Evolutionary conservation across 78 protist species (phyloP).

Genomic region (Mantamonas sphyraenae): DNA sequence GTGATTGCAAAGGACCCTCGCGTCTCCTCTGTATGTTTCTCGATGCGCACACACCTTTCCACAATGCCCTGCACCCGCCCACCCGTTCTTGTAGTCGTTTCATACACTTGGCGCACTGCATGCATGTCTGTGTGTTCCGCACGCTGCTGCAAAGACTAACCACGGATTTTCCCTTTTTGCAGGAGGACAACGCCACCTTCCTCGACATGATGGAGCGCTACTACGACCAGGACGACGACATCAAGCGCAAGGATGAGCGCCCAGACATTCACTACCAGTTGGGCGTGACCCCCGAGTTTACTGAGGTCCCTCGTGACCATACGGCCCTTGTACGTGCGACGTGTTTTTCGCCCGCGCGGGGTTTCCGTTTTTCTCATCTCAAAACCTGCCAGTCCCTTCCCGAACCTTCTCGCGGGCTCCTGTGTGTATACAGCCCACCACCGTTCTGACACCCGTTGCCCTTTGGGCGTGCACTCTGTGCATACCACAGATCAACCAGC

Average conservation of each 20-base stretch:
- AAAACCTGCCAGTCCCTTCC: neutral
- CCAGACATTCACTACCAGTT: constrained; percentile 70
- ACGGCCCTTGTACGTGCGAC: constrained; percentile 46
- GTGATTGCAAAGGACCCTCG: neutral
- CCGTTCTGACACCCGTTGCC: neutral
- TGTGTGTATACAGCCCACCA: neutral
- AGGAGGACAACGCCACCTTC: neutral
- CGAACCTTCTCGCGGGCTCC: neutral
- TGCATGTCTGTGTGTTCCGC: too few relatives aligned
- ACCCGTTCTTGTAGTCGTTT: too few relatives aligned
- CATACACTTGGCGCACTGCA: too few relatives aligned
- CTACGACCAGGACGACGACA: constrained; percentile 54
- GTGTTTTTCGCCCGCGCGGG: neutral
- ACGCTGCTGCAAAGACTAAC: too few relatives aligned
- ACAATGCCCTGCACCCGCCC: too few relatives aligned
- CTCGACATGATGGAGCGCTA: constrained; percentile 70
- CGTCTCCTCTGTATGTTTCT: too few relatives aligned
- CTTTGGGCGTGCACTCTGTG: constrained; percentile 4
- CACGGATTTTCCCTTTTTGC: too few relatives aligned
- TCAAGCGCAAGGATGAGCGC: constrained; percentile 55
- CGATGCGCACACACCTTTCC: too few relatives aligned
- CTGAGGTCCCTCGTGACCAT: constrained; percentile 50
- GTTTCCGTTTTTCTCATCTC: neutral
- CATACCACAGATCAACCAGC: neutral
- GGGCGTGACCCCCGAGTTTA: constrained; percentile 71